Base-by-base conservation (phyloP, 495 filamentous ascomycete genomes). In the Aspergillus ostianus region DNA sequence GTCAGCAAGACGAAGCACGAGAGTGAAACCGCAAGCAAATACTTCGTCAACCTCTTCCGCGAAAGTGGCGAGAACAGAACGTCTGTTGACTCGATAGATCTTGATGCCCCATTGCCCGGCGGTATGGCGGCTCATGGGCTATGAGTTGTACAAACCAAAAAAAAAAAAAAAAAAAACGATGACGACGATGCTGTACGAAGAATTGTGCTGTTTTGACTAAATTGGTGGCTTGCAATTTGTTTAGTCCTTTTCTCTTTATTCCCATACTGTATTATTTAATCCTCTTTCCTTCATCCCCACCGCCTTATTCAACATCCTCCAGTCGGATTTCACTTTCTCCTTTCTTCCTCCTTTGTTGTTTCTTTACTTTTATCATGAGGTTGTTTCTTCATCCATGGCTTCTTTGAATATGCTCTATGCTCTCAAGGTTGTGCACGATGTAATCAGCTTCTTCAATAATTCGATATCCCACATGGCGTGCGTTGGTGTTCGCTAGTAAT, bases 11-110 rank as follows among this genome's bases (percentile, higher is more conserved):
- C 90, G 19, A 84, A 84, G 67, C 77, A 78, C 47, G 88, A 95
- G 70, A 91, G 87, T 65, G 86, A 90, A 59, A 80, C 87, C 53
- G 91, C 91, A 26, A 80, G 84, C 66, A 92, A 91, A 70, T 96
- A 91, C 75, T 98, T 98, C 70, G 77, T 82, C 27, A 96, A 96
- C 64, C 77, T 98, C 30, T 85, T 96, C 57, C 80, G 87, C 30
- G 85, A 92, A 51, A 91, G 89, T 56, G 78, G 74, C 53, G 84
- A 90, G 55, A 86, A 93, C 64, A 82, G 85, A 60, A 82, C 77
- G 30, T 82, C 83, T n/a, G 90, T 98, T 17, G 84, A 91, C 53
- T 78, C 80, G 46, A 85, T 97, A 41, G 92, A 97, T 70, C 82
- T 97, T 8, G 92, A 97, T 61, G 89, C 64, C 32, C 77, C 74